A percentile compares a stretch with the other conserved stretches of the same genome.
phyloP scores from a whole-genome alignment of 768 basidiomycete genomes.

The Heimioporus sp. region DNA sequence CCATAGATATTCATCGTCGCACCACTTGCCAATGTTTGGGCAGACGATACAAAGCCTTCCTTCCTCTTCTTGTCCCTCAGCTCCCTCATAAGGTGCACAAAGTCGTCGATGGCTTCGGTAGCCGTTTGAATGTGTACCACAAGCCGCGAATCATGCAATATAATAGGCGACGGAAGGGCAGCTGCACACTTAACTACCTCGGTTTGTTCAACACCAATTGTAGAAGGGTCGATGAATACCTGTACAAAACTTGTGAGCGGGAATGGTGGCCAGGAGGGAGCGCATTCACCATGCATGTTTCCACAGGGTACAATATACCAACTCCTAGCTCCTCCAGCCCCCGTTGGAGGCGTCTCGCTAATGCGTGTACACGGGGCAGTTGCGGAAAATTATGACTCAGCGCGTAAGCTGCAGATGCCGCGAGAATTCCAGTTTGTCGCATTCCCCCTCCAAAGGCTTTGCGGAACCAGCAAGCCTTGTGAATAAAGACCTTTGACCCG shows the following conservation, averaged over 20 bases:
- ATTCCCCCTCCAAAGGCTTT: constrained; percentile 96
- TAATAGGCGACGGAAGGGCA: constrained; percentile 65
- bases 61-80: constrained; percentile 69
- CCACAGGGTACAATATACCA: constrained; percentile 66
- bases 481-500: constrained; percentile 75
- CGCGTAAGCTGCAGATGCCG: constrained; percentile 83
- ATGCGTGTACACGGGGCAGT: constrained; percentile 68
- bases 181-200: constrained; percentile 66
- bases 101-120: constrained; percentile 75
- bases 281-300: constrained; percentile 86
- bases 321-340: constrained; percentile 75
- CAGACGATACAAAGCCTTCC: constrained; percentile 39
- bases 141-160: constrained; percentile 69
- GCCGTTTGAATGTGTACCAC: constrained; percentile 89
- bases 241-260: constrained; percentile 26
- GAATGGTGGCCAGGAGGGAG: background rate
- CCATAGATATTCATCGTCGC: constrained; percentile 3
- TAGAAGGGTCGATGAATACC: constrained; percentile 81
- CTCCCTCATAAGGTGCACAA: constrained; percentile 58
- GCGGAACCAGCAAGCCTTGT: constrained; percentile 80
- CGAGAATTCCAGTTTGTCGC: constrained; percentile 87
- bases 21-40: background rate
- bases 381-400: constrained; percentile 80
- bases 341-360: constrained; percentile 66
- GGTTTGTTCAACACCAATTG: constrained; percentile 63